A percentile compares a stretch with the other conserved stretches of the same genome.
These are phyloP conservation scores for Calophaca sinica DNA, from an alignment of 306 rosid genomes.

Conservation along the genomic window DNA sequence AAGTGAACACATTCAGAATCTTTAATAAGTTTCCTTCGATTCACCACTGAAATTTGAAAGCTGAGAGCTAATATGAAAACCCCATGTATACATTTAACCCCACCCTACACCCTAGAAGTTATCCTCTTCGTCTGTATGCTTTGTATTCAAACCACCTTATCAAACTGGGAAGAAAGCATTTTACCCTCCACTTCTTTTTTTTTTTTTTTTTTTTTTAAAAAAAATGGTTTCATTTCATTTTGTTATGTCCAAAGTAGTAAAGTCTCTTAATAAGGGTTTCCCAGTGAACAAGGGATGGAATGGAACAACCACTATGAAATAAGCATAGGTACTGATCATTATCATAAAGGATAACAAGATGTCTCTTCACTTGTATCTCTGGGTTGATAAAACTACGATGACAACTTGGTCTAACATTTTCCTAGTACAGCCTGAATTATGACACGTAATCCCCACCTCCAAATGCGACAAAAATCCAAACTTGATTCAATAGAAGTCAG, in stretches of 20 bases:
- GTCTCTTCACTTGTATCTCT: slow-evolving; percentile 15
- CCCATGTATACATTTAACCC: slow-evolving; percentile 6
- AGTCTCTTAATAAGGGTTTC: slow-evolving; percentile 17
- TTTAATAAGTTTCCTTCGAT: not conserved
- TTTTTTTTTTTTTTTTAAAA: not conserved
- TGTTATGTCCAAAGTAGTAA: slow-evolving; percentile 18
- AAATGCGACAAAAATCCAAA: too few species aligned
- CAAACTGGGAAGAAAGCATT: slow-evolving; percentile 20
- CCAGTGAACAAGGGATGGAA: slow-evolving; percentile 25
- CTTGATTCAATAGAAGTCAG: slow-evolving; percentile 4
- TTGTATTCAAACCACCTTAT: not conserved
- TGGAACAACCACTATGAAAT: slow-evolving; percentile 21
- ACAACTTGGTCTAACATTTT: slow-evolving; percentile 16
- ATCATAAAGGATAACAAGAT: not conserved
- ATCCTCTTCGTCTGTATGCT: not conserved
- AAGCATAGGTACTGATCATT: not conserved
- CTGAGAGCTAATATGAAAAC: slow-evolving; percentile 3
- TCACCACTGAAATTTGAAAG: slow-evolving; percentile 27
- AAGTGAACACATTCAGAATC: slow-evolving; percentile 24
- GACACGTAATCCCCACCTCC: not conserved
- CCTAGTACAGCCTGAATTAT: not conserved
- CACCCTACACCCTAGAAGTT: slow-evolving; percentile 23
- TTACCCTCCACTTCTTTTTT: not conserved
- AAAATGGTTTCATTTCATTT: slow-evolving; percentile 9
- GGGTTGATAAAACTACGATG: not conserved